These are phyloP conservation scores for Brassica hybrid DNA, from an alignment of 441 rosid genomes.

Conservation along the genomic window DNA sequence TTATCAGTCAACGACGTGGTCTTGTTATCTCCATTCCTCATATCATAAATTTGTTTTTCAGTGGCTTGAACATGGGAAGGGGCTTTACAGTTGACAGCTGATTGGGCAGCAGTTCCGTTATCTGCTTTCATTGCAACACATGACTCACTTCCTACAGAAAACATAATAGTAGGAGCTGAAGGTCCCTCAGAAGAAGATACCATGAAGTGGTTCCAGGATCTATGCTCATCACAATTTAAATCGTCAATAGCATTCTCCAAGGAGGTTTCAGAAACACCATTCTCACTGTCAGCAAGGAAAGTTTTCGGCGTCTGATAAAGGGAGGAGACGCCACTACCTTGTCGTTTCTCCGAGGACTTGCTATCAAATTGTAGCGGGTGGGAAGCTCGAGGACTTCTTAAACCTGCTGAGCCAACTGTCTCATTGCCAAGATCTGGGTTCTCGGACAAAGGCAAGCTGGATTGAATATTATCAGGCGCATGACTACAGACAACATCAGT, in stretches of 20 bases:
- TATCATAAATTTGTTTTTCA: conserved; percentile 25
- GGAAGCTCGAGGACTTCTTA: conserved; percentile 54
- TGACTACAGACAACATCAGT: conserved; percentile 34
- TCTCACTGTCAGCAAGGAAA: conserved; percentile 39
- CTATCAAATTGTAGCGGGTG: conserved; percentile 27
- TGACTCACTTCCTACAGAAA: conserved; percentile 42
- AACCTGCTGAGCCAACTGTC: conserved; percentile 65
- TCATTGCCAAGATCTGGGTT: conserved; percentile 47
- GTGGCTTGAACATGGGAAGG: too few species aligned
- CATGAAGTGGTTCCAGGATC: conserved; percentile 37
- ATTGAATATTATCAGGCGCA: conserved; percentile 39
- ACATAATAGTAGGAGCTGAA: conserved; percentile 37
- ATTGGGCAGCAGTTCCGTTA: background rate
- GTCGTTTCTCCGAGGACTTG: conserved; percentile 44
- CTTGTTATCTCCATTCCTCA: too few species aligned
- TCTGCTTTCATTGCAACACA: conserved; percentile 41
- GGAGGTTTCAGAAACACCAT: conserved; percentile 38
- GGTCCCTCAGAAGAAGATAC: too few species aligned
- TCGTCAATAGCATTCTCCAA: conserved; percentile 45
- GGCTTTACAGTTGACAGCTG: background rate
- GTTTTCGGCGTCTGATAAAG: conserved; percentile 46
- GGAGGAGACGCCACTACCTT: conserved; percentile 46
- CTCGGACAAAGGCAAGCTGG: conserved; percentile 46
- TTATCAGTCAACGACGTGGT: conserved; percentile 27
- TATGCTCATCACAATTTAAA: conserved; percentile 35